These are phyloP conservation scores for Aeschynomene evenia DNA, from an alignment of 306 rosid species.

Conservation along the genomic window DNA sequence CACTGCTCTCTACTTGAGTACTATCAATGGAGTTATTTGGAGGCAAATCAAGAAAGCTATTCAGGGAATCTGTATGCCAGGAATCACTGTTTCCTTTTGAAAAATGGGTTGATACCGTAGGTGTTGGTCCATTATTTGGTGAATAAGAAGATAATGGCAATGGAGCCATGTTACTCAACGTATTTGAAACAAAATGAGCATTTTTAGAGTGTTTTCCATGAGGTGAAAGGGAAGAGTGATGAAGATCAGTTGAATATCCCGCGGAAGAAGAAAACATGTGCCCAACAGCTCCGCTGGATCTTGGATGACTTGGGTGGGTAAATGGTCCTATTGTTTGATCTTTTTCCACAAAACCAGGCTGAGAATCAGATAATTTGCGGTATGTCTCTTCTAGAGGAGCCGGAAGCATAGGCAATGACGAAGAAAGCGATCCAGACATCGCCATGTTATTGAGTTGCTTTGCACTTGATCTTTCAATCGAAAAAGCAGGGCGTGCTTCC, in stretches of 20 bases:
- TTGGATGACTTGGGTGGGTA: slow-evolving; percentile 51
- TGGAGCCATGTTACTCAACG: slow-evolving; percentile 46
- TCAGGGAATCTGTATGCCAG: slow-evolving; percentile 74
- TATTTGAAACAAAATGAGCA: slow-evolving; percentile 56
- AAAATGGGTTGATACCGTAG: slow-evolving; percentile 50
- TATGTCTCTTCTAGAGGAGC: slow-evolving; percentile 56
- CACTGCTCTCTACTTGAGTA: slow-evolving; percentile 65
- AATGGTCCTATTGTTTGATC: slow-evolving; percentile 53
- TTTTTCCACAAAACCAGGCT: slow-evolving; percentile 56
- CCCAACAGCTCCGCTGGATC: slow-evolving; percentile 75
- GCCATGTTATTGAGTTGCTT: slow-evolving; percentile 65
- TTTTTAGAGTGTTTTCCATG: slow-evolving; percentile 56
- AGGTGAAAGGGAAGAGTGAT: slow-evolving; percentile 70
- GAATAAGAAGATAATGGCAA: slow-evolving; percentile 61
- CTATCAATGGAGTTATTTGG: slow-evolving; percentile 56
- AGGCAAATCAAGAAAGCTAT: slow-evolving; percentile 75
- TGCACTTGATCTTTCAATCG: slow-evolving; percentile 62
- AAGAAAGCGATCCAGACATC: slow-evolving; percentile 59
- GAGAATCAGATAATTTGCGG: slow-evolving; percentile 72
- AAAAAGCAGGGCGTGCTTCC: slow-evolving; percentile 76
- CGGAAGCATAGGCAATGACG: slow-evolving; percentile 63
- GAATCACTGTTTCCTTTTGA: slow-evolving; percentile 57
- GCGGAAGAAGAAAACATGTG: slow-evolving; percentile 85
- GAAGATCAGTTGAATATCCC: slow-evolving; percentile 79
- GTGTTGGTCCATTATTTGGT: slow-evolving; percentile 50